phyloP scores from a whole-genome alignment of 352 stramenopile genomes.

The Phytophthora chlamydospora region DNA sequence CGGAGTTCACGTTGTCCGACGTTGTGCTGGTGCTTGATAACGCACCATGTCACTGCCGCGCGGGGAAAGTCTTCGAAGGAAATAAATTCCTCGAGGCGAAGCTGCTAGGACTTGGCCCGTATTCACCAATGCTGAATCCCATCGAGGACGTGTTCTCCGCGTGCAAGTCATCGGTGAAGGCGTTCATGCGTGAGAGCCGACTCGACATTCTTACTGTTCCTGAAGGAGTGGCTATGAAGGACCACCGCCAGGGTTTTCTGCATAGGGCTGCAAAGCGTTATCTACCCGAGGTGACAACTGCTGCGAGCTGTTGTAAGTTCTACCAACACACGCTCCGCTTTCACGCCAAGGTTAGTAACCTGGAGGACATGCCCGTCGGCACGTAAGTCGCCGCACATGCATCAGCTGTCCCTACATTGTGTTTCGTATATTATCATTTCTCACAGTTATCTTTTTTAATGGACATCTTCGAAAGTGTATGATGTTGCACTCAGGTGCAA shows the following conservation, averaged over 20 bases:
- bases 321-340: constrained; percentile 14
- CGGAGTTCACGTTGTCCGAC: neutral
- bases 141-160: constrained; percentile 23
- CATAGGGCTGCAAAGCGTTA: neutral
- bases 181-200: neutral
- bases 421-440: neutral
- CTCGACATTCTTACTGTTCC: constrained; percentile 1
- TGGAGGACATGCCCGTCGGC: constrained; percentile 15
- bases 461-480: constrained; percentile 16
- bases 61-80: constrained; percentile 17
- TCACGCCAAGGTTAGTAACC: constrained; percentile 2
- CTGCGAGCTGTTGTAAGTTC: neutral
- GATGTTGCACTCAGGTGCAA: constrained; percentile 36
- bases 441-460: too few relatives aligned
- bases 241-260: constrained; percentile 3
- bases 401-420: neutral
- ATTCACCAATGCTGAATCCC: constrained; percentile 22
- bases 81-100: constrained; percentile 12
- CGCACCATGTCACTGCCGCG: constrained; percentile 7
- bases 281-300: neutral
- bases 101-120: constrained; percentile 7
- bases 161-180: constrained; percentile 14
- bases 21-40: constrained; percentile 21
- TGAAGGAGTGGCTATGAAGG: constrained; percentile 5
- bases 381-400: constrained; percentile 17